Evolutionary conservation across 176 grass and related monocot species (phyloP).

Genomic region (Oryza nivara): DNA sequence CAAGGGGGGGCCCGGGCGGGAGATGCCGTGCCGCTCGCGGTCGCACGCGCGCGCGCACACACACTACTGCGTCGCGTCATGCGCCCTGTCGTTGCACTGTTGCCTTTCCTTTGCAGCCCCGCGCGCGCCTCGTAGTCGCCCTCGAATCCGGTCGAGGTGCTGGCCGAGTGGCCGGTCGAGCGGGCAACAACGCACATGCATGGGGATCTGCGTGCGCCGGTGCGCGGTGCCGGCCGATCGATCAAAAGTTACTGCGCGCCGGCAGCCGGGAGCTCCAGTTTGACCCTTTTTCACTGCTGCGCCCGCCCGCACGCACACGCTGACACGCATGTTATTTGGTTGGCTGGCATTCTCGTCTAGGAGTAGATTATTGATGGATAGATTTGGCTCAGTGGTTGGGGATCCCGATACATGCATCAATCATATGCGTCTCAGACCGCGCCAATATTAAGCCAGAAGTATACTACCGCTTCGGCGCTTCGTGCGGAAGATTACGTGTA

Average conservation of each 20-base stretch:
- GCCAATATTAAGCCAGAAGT: background rate
- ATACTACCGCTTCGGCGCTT: background rate
- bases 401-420: slow-evolving; percentile 40
- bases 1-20: background rate
- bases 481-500: background rate
- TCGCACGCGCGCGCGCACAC: too few species aligned
- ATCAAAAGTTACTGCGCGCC: slow-evolving; percentile 29
- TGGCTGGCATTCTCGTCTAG: slow-evolving; percentile 13
- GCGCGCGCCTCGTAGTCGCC: background rate
- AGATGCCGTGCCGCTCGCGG: slow-evolving; percentile 29
- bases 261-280: background rate
- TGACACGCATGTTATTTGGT: background rate
- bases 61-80: too few species aligned
- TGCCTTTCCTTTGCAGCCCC: too few species aligned
- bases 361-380: slow-evolving; percentile 11
- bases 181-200: background rate
- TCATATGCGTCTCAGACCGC: background rate
- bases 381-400: background rate
- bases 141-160: background rate
- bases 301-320: background rate
- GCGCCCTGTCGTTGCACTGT: too few species aligned
- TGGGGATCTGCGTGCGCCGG: background rate
- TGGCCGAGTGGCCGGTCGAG: background rate
- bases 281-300: background rate
- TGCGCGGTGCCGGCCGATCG: background rate